Percentiles rank a stretch among this genome's conserved stretches.
Evolutionary conservation across 1,139 yeast genomes (phyloP).

Genomic region (Scheffersomyces parashehatae): DNA sequence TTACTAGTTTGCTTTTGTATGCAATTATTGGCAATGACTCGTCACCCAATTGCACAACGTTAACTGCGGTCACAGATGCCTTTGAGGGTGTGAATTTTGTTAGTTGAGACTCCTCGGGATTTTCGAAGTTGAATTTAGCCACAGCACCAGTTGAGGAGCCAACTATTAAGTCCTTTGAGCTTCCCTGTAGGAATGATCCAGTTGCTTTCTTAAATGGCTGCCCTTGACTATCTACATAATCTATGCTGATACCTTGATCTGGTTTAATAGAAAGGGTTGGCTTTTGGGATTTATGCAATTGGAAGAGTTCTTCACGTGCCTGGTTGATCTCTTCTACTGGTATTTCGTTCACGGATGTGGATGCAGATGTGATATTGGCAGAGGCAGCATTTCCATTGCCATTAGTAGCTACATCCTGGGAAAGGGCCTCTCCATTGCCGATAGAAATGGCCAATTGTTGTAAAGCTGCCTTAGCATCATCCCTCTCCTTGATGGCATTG

Average conservation of each 20-base stretch:
- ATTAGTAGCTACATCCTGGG: conserved; percentile 2
- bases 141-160: conserved; percentile 26
- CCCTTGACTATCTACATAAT: conserved; percentile 5
- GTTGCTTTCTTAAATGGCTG: conserved; percentile 18
- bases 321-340: conserved; percentile 26
- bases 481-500: conserved; percentile 68
- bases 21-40: conserved; percentile 19
- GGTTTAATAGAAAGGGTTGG: conserved; percentile 28
- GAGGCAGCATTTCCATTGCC: conserved; percentile 2
- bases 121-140: conserved; percentile 9
- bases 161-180: conserved; percentile 16
- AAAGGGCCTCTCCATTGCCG: conserved; percentile 16
- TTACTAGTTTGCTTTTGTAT: conserved; percentile 13
- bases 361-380: conserved; percentile 1
- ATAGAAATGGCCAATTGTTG: conserved; percentile 44
- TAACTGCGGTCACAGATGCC: conserved; percentile 13
- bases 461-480: conserved; percentile 65
- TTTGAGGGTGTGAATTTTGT: background rate
- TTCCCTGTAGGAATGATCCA: conserved; percentile 11
- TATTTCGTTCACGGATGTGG: conserved; percentile 4
- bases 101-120: background rate
- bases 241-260: conserved; percentile 13
- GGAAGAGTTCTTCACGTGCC: conserved; percentile 42
- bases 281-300: conserved; percentile 45
- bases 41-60: conserved; percentile 12